Conservation (phyloP, 176 grass and related monocot species). For the Cymbopogon citratus region DNA sequence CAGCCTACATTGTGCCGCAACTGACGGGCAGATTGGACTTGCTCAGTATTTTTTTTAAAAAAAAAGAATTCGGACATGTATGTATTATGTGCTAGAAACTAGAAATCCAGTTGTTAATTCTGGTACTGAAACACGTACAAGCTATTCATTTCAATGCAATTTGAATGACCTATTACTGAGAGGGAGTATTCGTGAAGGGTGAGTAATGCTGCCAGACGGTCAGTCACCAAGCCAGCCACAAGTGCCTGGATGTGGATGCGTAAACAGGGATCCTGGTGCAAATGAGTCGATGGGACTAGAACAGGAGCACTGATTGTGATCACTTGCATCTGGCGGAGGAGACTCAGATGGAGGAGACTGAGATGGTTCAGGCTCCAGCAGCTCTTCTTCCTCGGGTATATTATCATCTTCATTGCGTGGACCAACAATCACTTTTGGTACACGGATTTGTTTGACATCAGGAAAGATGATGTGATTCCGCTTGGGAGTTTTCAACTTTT, state of each 20-base stretch:
- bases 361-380: not conserved
- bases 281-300: slow-evolving; percentile 21
- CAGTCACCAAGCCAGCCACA: slow-evolving; percentile 45
- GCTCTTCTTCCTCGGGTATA: not conserved
- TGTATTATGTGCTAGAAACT: too few species aligned
- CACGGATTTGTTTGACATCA: not conserved
- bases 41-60: too few species aligned
- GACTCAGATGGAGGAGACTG: not conserved
- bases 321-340: not conserved
- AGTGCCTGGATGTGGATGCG: slow-evolving; percentile 18
- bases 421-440: not conserved
- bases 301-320: not conserved
- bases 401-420: not conserved
- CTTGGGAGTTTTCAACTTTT: slow-evolving; percentile 37
- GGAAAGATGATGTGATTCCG: slow-evolving; percentile 71
- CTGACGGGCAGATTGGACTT: too few species aligned
- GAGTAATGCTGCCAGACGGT: not conserved
- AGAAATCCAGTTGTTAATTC: not conserved
- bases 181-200: not conserved
- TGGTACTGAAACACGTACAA: not conserved
- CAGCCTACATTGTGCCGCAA: too few species aligned
- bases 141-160: not conserved
- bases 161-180: not conserved
- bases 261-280: slow-evolving; percentile 32
- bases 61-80: too few species aligned